Conservation (phyloP, 176 grass and related monocot species). For the Saccharum spontaneum region DNA sequence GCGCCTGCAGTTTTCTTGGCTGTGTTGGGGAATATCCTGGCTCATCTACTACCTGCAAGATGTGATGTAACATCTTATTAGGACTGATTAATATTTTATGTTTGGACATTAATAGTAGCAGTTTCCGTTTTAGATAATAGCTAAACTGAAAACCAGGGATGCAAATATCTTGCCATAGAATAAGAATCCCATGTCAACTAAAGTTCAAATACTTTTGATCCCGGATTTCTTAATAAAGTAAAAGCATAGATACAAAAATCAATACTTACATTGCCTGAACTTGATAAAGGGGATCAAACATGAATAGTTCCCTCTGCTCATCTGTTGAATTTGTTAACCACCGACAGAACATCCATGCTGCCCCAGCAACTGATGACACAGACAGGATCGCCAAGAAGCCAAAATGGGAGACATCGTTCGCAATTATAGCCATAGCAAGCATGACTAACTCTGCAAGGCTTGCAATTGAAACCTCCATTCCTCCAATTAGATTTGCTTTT, state of each 20-base stretch:
- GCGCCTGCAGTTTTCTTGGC: not conserved
- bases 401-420: constrained; percentile 89
- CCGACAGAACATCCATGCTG: constrained; percentile 79
- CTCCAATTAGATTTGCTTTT: constrained; percentile 94
- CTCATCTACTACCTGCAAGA: constrained; percentile 39
- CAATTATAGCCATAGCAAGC: constrained; percentile 88
- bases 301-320: constrained; percentile 80
- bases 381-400: constrained; percentile 90
- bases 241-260: not conserved
- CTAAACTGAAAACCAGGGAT: not conserved
- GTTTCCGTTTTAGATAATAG: constrained; percentile 2
- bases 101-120: not conserved
- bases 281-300: constrained; percentile 64
- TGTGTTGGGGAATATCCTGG: not conserved
- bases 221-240: not conserved
- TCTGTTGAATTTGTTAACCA: constrained; percentile 93
- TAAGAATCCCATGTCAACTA: not conserved
- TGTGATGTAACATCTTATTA: not conserved
- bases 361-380: constrained; percentile 63
- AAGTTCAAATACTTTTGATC: not conserved
- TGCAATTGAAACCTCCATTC: constrained; percentile 91
- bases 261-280: constrained; percentile 38
- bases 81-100: not conserved
- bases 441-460: constrained; percentile 93
- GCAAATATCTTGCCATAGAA: not conserved